Evolutionary conservation across 495 filamentous ascomycete species (phyloP), one percentile per base, ranked within the genome.

Genomic region (Aspergillus asperescens): DNA sequence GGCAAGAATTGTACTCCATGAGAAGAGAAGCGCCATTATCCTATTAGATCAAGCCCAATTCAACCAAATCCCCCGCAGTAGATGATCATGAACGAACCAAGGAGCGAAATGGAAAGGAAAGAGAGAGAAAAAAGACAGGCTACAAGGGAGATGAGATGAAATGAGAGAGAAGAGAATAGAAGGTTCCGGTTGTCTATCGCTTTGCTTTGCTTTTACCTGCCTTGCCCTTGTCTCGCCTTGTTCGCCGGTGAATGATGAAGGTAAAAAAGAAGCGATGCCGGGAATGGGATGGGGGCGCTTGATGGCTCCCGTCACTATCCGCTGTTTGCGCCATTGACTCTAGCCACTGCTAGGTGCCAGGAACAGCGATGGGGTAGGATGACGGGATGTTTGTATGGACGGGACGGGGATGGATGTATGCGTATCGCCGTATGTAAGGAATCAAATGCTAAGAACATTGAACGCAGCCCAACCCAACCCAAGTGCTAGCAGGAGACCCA

Each of bases 111-210:
- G n/a, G 16, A 4, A 16, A 35, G 32, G 16, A 22, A 24, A 12
- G 10, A 13, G 18, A 29, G n/a, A 13, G 13, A 22, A 19, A 4
- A 41, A 23, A 13, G 28, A 13, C 27, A 23, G 16, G 43, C 27
- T 46, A 34, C 18, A 47, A 34, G 22, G 27, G 23, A 43, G 19
- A 15, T 24, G 20, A 27, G 23, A 27, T 9, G 23, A 31, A 7
- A 31, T 31, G 8, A 28, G 20, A 28, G 15, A 27, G 25, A 8
- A 15, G 2, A 24, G 39, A 27, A 42, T 10, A 42, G 39, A 42
- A 42, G 39, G 39, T 20, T 37, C 24, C 41, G 32, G 41, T n/a
- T n/a, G 29, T 47, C 44, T 47, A 47, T 47, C 44, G n/a, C 18
- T 23, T n/a, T n/a, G n/a, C n/a, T n/a, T n/a, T 28, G 19, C 23